Conservation (phyloP, 2,329 filamentous ascomycete genomes). For the Colletotrichum higginsianum region DNA sequence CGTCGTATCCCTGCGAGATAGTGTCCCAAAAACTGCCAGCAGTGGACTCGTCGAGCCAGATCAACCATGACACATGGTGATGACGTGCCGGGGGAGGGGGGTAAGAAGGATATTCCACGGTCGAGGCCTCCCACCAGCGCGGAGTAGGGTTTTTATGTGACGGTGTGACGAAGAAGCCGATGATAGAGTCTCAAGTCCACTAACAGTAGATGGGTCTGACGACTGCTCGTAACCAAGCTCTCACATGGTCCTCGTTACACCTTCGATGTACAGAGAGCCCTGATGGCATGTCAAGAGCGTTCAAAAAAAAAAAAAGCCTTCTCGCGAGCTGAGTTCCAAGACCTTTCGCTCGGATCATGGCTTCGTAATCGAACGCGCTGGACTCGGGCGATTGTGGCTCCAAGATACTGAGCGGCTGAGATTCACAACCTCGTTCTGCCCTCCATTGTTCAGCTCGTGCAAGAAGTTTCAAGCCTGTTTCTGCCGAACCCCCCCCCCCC, state of each 20-base stretch:
- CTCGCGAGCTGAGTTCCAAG: neutral
- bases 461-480: neutral
- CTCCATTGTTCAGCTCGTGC: slow-evolving; percentile 16
- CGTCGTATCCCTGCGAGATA: slow-evolving; percentile 4
- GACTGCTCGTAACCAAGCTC: neutral
- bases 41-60: neutral
- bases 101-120: too few species aligned
- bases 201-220: neutral
- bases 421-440: neutral
- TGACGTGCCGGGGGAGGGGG: neutral
- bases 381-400: neutral
- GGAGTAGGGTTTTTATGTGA: neutral
- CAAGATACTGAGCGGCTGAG: neutral
- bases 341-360: neutral
- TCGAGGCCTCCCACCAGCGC: too few species aligned
- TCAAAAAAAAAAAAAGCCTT: neutral
- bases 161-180: neutral
- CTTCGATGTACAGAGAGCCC: neutral
- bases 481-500: neutral
- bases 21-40: too few species aligned
- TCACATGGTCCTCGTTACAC: neutral
- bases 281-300: neutral
- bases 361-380: neutral
- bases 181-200: too few species aligned
- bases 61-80: neutral